Base-by-base conservation (phyloP, 306 rosid species). In the Quercus berberidifolia region DNA sequence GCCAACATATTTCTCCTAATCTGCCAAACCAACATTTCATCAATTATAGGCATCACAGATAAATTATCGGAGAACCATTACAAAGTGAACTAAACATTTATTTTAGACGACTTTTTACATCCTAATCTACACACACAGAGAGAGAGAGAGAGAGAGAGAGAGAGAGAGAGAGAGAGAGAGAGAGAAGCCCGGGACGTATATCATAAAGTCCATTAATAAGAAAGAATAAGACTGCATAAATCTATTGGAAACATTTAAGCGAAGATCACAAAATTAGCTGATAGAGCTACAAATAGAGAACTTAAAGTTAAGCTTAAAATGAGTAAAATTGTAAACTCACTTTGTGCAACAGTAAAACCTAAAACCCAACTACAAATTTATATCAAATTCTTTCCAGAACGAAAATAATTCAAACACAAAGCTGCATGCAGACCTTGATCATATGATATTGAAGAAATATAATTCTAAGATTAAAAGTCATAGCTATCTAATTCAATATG, bases 341-440 rank as follows among this genome's bases (percentile, higher is more conserved):
- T 74, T 54, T 54, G 67, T 78, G 78, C 79, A 71, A 84, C 38
- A 76, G 74, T 35, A 76, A 28, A 71, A 81, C 73, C 73, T 15
- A 82, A 71, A 59, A 74, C 77, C 78, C 75, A 55, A 62, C 41
- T 23, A 75, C 52, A n/a, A 77, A 87, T 81, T 54, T 74, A 78
- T 28, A 59, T 73, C 14, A 31, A 71, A 30, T 38, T 1, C 25
- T 51, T 74, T 75, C 74, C 62, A 56, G 25, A 74, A 55, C 46
- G 69, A 49, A 76, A 20, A 25, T 56, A 71, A 21, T 72, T 58
- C 75, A 54, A 78, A 56, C 19, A 62, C 59, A 76, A 3, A 80
- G 20, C 71, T 69, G 81, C 89, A 85, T 84, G 91, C 85, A 87
- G 55, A 80, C 74, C 80, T 62, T 75, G 69, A 84, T 80, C 82